These are phyloP conservation scores for Ramaria sp. DNA, from an alignment of 768 basidiomycete genomes.

Conservation along the genomic window DNA sequence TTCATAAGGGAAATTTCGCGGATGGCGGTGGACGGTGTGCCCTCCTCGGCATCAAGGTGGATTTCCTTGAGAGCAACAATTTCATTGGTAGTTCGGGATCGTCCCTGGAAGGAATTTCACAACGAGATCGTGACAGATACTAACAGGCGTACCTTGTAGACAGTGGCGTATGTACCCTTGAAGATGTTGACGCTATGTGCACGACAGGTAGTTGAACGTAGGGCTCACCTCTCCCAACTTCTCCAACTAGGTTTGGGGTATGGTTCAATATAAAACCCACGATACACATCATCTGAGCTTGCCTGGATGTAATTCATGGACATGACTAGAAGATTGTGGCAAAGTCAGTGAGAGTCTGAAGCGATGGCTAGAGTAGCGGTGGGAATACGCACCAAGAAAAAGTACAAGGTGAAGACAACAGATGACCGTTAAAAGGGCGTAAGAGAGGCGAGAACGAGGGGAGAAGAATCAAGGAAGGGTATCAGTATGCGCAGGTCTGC, in stretches of 20 bases:
- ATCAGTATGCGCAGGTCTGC: neutral
- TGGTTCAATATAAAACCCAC: neutral
- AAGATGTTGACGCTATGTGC: neutral
- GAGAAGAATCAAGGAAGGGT: neutral
- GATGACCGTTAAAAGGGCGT: neutral
- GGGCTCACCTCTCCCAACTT: slow-evolving; percentile 56
- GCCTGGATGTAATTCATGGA: slow-evolving; percentile 54
- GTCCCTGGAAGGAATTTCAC: slow-evolving; percentile 43
- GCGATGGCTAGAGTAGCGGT: neutral
- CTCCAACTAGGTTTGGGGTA: slow-evolving; percentile 49
- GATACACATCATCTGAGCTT: slow-evolving; percentile 8
- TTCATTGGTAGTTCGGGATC: slow-evolving; percentile 95
- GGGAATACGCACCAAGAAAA: neutral
- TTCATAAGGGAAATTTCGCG: slow-evolving; percentile 99
- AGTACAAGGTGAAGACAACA: slow-evolving; percentile 1
- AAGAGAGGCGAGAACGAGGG: neutral
- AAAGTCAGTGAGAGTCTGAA: neutral
- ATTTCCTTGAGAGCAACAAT: slow-evolving; percentile 98
- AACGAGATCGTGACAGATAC: neutral
- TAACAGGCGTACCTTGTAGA: slow-evolving; percentile 71
- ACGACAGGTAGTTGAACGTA: slow-evolving; percentile 10
- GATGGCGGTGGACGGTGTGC: slow-evolving; percentile 96
- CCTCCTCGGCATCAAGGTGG: slow-evolving; percentile 98
- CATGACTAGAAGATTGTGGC: neutral
- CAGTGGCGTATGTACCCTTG: slow-evolving; percentile 91